Conservation (phyloP, 208 protist genomes). For the Perkinsela sp. region DNA sequence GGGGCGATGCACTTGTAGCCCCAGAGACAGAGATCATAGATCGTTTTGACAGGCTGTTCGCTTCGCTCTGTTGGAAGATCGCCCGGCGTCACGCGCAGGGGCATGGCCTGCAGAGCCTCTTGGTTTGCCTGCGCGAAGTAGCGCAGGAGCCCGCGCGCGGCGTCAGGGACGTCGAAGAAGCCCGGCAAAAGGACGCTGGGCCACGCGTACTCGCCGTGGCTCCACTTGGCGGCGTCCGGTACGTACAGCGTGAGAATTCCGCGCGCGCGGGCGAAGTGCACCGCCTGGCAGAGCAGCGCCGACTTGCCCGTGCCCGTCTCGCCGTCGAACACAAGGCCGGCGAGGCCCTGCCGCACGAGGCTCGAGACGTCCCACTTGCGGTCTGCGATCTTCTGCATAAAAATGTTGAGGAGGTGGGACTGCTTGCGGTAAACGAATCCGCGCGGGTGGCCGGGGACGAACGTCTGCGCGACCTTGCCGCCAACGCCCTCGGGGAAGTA, state of each 20-base stretch:
- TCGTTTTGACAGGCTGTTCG: conserved; percentile 25
- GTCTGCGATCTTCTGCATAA: conserved; percentile 44
- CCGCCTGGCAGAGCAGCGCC: conserved; percentile 49
- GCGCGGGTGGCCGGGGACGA: conserved; percentile 53
- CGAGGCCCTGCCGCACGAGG: conserved; percentile 22
- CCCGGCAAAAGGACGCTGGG: conserved; percentile 55
- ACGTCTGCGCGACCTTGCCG: conserved; percentile 58
- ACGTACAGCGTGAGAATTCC: conserved; percentile 44
- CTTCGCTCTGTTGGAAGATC: conserved; percentile 43
- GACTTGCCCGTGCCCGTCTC: conserved; percentile 51
- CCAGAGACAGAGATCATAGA: conserved; percentile 53
- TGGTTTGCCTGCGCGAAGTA: conserved; percentile 38
- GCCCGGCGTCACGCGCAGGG: conserved; percentile 26
- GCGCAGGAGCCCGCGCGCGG: conserved; percentile 30
- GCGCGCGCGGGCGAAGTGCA: conserved; percentile 42
- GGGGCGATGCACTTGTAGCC: conserved; percentile 32
- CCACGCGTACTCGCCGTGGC: conserved; percentile 63
- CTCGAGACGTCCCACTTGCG: conserved; percentile 19
- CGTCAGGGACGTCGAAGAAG: conserved; percentile 65
- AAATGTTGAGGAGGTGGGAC: conserved; percentile 53
- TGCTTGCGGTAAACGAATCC: conserved; percentile 63
- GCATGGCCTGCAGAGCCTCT: conserved; percentile 17
- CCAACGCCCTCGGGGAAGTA: conserved; percentile 57
- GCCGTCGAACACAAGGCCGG: conserved; percentile 54
- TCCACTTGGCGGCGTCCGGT: conserved; percentile 47